These are phyloP conservation scores for Orbilia quercus DNA, from an alignment of 2,329 filamentous ascomycete species.

Conservation along the genomic window DNA sequence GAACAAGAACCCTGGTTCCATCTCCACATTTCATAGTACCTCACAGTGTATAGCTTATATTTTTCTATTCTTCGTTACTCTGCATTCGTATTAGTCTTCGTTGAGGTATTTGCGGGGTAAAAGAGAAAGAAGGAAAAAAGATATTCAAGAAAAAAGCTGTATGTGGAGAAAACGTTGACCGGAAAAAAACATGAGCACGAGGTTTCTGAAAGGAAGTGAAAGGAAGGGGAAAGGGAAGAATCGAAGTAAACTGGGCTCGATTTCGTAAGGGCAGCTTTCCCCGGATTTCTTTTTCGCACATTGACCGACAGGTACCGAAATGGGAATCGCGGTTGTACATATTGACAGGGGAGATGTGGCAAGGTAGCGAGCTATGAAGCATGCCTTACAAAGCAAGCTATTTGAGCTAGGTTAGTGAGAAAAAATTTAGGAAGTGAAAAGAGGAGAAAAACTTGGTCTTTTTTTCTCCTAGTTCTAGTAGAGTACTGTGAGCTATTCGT, in stretches of 20 bases:
- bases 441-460: no score
- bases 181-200: no score
- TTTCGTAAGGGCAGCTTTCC: constrained; percentile 12
- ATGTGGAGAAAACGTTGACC: background rate
- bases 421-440: no score
- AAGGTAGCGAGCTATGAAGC: constrained; percentile 6
- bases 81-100: constrained; percentile 24
- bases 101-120: constrained; percentile 48
- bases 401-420: no score
- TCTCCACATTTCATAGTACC: background rate
- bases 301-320: constrained; percentile 27
- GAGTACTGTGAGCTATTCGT: no score
- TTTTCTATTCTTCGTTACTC: constrained; percentile 6
- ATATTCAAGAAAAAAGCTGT: no score
- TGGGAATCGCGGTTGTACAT: constrained; percentile 7
- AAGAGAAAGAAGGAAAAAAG: no score
- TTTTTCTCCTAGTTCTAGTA: no score
- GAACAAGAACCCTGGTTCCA: background rate
- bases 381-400: no score
- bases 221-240: no score
- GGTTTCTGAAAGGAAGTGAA: no score
- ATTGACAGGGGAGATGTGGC: background rate
- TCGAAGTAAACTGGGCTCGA: no score
- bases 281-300: constrained; percentile 25
- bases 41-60: constrained; percentile 9